phyloP scores from a whole-genome alignment of 495 filamentous ascomycete genomes.

The Physcia stellaris region DNA sequence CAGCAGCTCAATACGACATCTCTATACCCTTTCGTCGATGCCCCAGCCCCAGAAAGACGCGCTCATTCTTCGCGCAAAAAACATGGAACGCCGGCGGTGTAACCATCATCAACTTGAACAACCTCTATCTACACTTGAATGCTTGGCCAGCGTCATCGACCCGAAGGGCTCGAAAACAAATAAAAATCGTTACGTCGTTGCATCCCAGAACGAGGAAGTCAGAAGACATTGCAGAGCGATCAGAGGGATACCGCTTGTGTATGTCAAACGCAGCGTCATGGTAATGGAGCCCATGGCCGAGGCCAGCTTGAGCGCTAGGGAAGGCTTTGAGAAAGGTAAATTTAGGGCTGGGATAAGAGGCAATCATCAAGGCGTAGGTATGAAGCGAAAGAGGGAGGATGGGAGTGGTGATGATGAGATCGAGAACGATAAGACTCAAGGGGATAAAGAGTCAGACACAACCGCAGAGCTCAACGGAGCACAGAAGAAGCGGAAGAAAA shows the following conservation, averaged over 20 bases:
- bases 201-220: constrained; percentile 52
- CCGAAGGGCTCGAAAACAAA: constrained; percentile 58
- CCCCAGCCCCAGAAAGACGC: constrained; percentile 39
- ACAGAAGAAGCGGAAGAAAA: constrained; percentile 41
- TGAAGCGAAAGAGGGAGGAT: constrained; percentile 32
- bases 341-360: constrained; percentile 57
- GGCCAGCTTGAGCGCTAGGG: constrained; percentile 43
- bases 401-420: constrained; percentile 35
- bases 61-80: constrained; percentile 55
- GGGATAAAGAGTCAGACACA: constrained; percentile 10
- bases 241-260: constrained; percentile 69
- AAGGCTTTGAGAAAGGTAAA: constrained; percentile 60
- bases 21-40: constrained; percentile 41
- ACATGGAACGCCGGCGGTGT: constrained; percentile 74
- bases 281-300: constrained; percentile 77
- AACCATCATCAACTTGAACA: constrained; percentile 71
- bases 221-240: constrained; percentile 39
- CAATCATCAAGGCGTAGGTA: constrained; percentile 14
- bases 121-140: constrained; percentile 63
- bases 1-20: constrained; percentile 47
- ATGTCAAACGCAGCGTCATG: constrained; percentile 78
- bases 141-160: constrained; percentile 64
- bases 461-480: constrained; percentile 14
- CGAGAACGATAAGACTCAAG: constrained; percentile 35
- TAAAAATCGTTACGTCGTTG: constrained; percentile 82